Evolutionary conservation across 805 yeast species (phyloP).

Genomic region (Cyberlindnera xishuangbannaensis): DNA sequence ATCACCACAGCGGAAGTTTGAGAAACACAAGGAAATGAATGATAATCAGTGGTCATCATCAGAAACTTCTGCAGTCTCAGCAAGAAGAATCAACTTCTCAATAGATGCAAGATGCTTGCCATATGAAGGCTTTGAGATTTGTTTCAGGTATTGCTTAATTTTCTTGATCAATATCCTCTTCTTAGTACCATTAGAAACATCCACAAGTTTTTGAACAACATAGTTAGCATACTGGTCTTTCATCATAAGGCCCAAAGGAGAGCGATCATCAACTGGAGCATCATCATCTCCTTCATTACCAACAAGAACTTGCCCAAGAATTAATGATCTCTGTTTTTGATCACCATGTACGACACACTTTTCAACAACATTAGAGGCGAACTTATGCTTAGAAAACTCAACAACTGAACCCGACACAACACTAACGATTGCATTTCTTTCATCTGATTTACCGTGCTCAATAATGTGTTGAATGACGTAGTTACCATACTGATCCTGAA

Average conservation of each 20-base stretch:
- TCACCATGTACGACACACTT: constrained; percentile 79
- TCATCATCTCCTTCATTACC: constrained; percentile 36
- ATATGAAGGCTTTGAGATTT: constrained; percentile 59
- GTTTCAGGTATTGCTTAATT: constrained; percentile 74
- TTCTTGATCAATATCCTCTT: constrained; percentile 65
- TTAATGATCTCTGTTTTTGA: constrained; percentile 49
- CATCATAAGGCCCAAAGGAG: constrained; percentile 86
- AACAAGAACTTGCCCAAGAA: constrained; percentile 62
- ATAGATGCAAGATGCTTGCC: constrained; percentile 84
- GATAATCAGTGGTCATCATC: constrained; percentile 17
- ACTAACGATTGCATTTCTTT: constrained; percentile 55
- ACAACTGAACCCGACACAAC: constrained; percentile 71
- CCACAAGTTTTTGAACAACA: constrained; percentile 92
- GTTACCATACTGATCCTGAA: constrained; percentile 96
- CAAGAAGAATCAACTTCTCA: constrained; percentile 42
- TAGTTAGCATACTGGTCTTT: constrained; percentile 97
- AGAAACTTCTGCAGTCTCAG: constrained; percentile 22
- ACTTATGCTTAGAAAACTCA: constrained; percentile 88
- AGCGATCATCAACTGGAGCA: constrained; percentile 49
- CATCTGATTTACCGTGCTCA: constrained; percentile 67
- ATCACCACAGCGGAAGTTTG: too few relatives aligned
- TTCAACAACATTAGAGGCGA: constrained; percentile 96
- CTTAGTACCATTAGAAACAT: constrained; percentile 65
- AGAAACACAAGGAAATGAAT: too few relatives aligned
- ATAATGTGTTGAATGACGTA: constrained; percentile 95